phyloP scores from a whole-genome alignment of 352 stramenopile genomes.

The Globisporangium emineosum region DNA sequence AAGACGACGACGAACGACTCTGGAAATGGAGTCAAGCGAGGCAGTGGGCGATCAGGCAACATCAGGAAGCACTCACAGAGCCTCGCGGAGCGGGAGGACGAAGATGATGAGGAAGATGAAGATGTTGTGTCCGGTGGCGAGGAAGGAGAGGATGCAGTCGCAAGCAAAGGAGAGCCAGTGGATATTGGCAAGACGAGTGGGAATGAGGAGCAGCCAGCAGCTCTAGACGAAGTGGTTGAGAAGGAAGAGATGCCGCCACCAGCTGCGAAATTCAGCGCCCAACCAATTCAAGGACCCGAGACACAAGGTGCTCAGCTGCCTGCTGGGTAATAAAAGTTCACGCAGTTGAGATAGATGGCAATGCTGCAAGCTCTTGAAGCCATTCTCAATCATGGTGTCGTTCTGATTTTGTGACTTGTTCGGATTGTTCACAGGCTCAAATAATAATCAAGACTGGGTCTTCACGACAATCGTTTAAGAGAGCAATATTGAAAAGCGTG shows the following conservation, averaged over 20 bases:
- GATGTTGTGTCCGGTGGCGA: neutral
- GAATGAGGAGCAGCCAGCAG: neutral
- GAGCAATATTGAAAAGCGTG: neutral
- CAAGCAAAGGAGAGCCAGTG: neutral
- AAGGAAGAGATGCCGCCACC: neutral
- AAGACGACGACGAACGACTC: neutral
- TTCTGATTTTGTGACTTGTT: neutral
- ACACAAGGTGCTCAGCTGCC: neutral
- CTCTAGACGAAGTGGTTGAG: neutral
- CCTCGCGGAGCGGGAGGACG: neutral
- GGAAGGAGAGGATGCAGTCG: neutral
- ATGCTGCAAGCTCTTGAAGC: too few relatives aligned
- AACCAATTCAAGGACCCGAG: neutral
- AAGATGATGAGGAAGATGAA: neutral
- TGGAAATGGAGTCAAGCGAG: neutral
- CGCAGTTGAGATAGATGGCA: too few relatives aligned
- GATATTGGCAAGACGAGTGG: neutral
- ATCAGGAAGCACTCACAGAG: neutral
- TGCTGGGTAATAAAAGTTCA: neutral
- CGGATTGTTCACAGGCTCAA: neutral
- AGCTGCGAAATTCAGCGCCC: neutral
- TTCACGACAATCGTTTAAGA: neutral
- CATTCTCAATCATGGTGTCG: neutral
- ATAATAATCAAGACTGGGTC: neutral
- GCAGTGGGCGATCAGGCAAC: conserved; percentile 4